A percentile compares a stretch with the other conserved stretches of the same genome.
These are phyloP conservation scores for Cardamine chenopodiifolia DNA, from an alignment of 345 rosid genomes.

Conservation along the genomic window DNA sequence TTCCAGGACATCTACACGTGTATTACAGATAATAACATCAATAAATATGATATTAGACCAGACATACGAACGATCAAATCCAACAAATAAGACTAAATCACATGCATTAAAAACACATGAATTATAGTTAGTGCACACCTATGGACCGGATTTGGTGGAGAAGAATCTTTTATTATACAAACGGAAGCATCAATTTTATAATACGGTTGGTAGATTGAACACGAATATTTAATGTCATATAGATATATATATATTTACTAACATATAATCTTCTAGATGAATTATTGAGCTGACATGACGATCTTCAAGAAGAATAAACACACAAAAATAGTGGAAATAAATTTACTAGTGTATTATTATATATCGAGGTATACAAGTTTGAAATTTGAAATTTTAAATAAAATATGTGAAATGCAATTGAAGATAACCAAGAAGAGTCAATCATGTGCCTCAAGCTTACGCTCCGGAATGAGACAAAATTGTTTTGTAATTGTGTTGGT, in stretches of 20 bases:
- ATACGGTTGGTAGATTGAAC: constrained; percentile 17
- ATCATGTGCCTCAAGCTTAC: constrained; percentile 42
- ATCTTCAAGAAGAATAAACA: constrained; percentile 29
- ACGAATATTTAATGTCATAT: constrained; percentile 4
- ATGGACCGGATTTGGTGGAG: constrained; percentile 34
- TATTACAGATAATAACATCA: constrained; percentile 6
- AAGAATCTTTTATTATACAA: constrained; percentile 7
- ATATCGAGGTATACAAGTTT: constrained; percentile 9
- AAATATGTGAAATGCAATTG: constrained; percentile 6
- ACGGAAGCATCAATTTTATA: neutral
- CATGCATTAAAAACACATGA: constrained; percentile 28
- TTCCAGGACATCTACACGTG: constrained; percentile 34
- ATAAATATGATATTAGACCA: constrained; percentile 1
- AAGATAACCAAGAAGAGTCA: constrained; percentile 31
- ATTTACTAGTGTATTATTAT: constrained; percentile 1
- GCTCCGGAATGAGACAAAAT: constrained; percentile 30
- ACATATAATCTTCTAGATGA: constrained; percentile 38
- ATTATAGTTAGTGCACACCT: neutral
- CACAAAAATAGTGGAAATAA: constrained; percentile 15
- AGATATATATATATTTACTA: constrained; percentile 7
- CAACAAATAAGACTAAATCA: constrained; percentile 19
- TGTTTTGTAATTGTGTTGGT: constrained; percentile 38
- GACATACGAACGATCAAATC: constrained; percentile 15
- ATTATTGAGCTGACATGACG: constrained; percentile 38
- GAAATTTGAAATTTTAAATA: constrained; percentile 37